These are phyloP conservation scores for Ploettnerulaceae sp. DNA, from an alignment of 2,329 filamentous ascomycete genomes.

Conservation along the genomic window DNA sequence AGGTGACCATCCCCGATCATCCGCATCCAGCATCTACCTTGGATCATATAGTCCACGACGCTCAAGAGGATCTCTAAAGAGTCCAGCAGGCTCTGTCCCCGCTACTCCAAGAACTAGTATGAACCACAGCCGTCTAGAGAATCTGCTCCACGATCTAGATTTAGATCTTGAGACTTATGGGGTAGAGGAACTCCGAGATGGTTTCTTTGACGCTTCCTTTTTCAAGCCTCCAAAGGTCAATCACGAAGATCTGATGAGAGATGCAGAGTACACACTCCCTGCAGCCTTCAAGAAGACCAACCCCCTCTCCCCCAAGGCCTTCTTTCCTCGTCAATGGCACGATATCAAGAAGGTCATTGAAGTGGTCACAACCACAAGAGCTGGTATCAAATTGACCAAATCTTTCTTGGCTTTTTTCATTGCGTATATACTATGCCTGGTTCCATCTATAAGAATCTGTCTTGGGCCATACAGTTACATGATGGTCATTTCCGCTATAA, in stretches of 20 bases:
- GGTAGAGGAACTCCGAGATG: constrained; percentile 39
- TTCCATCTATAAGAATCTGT: constrained; percentile 44
- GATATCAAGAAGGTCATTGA: constrained; percentile 40
- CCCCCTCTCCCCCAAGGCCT: constrained; percentile 43
- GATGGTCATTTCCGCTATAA: constrained; percentile 50
- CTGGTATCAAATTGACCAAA: constrained; percentile 48
- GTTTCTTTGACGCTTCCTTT: constrained; percentile 41
- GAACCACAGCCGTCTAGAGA: constrained; percentile 31
- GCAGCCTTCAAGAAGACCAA: constrained; percentile 42
- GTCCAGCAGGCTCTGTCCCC: constrained; percentile 25
- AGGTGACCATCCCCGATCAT: constrained; percentile 19
- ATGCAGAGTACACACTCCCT: constrained; percentile 43
- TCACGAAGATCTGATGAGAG: constrained; percentile 38
- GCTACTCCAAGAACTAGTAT: constrained; percentile 28
- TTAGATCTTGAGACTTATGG: constrained; percentile 40
- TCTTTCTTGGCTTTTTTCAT: constrained; percentile 53
- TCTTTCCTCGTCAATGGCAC: constrained; percentile 45
- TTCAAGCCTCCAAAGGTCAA: constrained; percentile 39
- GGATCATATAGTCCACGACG: constrained; percentile 33
- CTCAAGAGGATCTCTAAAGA: constrained; percentile 25
- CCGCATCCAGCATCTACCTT: constrained; percentile 32
- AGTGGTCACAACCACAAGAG: constrained; percentile 43
- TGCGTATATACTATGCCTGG: constrained; percentile 51
- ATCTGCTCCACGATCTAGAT: constrained; percentile 33
- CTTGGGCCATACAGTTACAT: constrained; percentile 52